Evolutionary conservation across 2,329 filamentous ascomycete species (phyloP).

Genomic region (Aspergillus unguis): DNA sequence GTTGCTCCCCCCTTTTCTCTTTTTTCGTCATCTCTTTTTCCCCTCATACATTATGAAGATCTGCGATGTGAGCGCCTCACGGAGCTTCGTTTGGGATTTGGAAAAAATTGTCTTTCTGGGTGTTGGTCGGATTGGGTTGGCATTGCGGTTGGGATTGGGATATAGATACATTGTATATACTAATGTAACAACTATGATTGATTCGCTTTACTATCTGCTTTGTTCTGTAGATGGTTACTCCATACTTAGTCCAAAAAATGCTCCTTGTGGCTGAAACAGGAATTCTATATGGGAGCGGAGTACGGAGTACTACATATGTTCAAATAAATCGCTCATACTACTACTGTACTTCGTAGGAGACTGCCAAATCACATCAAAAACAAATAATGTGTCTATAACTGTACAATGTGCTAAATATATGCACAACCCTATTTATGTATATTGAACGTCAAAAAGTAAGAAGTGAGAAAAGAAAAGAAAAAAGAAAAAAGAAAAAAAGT

Average conservation of each 20-base stretch:
- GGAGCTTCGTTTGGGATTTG: not conserved
- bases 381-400: not conserved
- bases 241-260: too few relatives aligned
- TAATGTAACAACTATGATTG: not conserved
- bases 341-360: too few relatives aligned
- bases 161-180: slow-evolving; percentile 4
- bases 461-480: not conserved
- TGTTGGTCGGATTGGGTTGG: not conserved
- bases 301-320: too few relatives aligned
- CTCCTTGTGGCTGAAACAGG: too few relatives aligned
- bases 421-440: not conserved
- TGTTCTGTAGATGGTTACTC: too few relatives aligned
- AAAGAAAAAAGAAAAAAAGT: not conserved
- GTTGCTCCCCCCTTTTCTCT: slow-evolving; percentile 6
- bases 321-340: too few relatives aligned
- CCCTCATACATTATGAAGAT: not conserved
- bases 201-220: too few relatives aligned
- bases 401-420: not conserved
- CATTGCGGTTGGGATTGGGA: not conserved
- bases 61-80: not conserved
- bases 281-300: too few relatives aligned
- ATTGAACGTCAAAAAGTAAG: too few relatives aligned
- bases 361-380: not conserved
- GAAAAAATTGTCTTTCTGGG: not conserved
- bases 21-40: not conserved